Base-by-base conservation (phyloP, 2,329 filamentous ascomycete species). In the Proliferodiscus dingleyae region DNA sequence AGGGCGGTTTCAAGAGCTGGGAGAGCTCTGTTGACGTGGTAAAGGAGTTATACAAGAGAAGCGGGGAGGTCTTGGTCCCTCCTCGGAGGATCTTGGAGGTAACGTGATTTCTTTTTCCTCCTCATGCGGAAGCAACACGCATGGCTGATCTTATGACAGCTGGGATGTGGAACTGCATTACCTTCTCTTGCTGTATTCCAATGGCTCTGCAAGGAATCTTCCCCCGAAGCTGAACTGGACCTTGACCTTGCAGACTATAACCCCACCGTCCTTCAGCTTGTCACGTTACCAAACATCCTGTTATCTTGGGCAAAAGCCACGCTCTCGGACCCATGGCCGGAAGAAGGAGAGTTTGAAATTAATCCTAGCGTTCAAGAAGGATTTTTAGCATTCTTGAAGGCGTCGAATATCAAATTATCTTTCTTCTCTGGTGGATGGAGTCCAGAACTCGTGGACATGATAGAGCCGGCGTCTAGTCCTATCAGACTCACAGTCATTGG, bases 1-100 rank as follows among this genome's bases (percentile, higher is more conserved):
- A 93, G 67, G 87, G 87, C 46, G 87, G 87, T 19, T 89, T 91
- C 70, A 93, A 93, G 70, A 90, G 85, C 59, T 93, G 87, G 87
- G 87, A 93, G 68, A 90, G 87, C 67, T 88, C 84, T 49, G 73
- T 89, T 42, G 87, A 93, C 62, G 71, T 93, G 15, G 85, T 87
- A 41, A 86, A 81, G 61, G 79, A 85, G 16, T 60, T 30, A 38
- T 37, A 50, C 30, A 41, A 41, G 33, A 51, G 53, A 36, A 55
- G 42, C 42, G 41, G 43, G 3, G 40, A 45, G 15, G 18, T 50
- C 19, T 18, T 51, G 18, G 38, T 26, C n/a, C 22, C 33, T 30
- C 32, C 38, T n/a, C 45, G 52, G 18, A 58, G 49, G 30, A 41
- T 62, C 47, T 30, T 64, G 15, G 62, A 64, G 58, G 61, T 63